Evolutionary conservation across 1,284 basidiomycete species (phyloP).

Genomic region (Xanthoconium separans): DNA sequence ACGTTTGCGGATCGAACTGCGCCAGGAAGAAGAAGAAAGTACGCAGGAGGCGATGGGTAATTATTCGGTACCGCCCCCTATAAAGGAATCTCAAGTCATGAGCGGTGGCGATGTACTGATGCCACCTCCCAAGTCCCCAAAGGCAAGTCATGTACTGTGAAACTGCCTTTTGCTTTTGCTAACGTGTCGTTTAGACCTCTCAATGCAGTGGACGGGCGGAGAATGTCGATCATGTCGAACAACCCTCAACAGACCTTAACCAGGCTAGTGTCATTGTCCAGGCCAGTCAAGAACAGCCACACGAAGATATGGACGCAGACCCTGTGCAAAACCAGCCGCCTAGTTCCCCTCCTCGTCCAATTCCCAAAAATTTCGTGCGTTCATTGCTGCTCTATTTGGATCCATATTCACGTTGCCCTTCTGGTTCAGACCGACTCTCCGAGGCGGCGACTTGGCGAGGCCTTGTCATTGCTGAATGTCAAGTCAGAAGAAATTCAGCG

Average conservation of each 20-base stretch:
- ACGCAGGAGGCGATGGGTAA: conserved; percentile 29
- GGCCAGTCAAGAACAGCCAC: conserved; percentile 26
- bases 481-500: conserved; percentile 41
- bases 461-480: conserved; percentile 34
- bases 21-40: conserved; percentile 32
- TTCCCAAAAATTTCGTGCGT: conserved; percentile 24
- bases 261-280: conserved; percentile 29
- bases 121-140: conserved; percentile 1
- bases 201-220: not conserved
- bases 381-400: not conserved
- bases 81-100: not conserved
- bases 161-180: not conserved
- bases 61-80: not conserved
- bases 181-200: conserved; percentile 7
- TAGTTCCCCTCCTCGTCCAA: conserved; percentile 20
- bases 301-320: conserved; percentile 24
- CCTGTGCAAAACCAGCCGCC: conserved; percentile 2
- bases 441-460: conserved; percentile 30
- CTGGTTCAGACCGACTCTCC: conserved; percentile 28
- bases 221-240: conserved; percentile 19
- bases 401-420: not conserved
- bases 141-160: conserved; percentile 12
- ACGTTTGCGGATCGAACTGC: conserved; percentile 23
- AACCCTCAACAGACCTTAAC: conserved; percentile 27
- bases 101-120: not conserved